These are phyloP conservation scores for Colletotrichum liriopes DNA, from an alignment of 2,329 filamentous ascomycete species.

Conservation along the genomic window DNA sequence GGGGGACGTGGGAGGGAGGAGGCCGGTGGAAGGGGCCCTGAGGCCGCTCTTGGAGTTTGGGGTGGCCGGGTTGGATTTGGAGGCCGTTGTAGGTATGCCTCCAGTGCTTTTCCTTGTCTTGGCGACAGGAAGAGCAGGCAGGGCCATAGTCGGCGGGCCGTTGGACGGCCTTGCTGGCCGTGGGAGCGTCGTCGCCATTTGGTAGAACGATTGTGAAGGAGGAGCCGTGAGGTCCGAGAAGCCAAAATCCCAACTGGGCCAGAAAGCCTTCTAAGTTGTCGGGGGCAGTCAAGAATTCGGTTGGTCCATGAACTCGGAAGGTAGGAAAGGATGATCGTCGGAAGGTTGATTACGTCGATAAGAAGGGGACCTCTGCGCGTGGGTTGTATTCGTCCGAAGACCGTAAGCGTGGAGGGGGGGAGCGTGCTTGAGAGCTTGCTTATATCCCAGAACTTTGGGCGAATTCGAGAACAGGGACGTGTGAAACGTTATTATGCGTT, in stretches of 20 bases:
- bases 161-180: conserved; percentile 77
- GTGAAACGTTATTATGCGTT: conserved; percentile 50
- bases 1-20: conserved; percentile 67
- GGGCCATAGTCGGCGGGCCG: conserved; percentile 79
- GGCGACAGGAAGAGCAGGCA: conserved; percentile 81
- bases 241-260: conserved; percentile 25
- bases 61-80: conserved; percentile 62
- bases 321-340: conserved; percentile 23
- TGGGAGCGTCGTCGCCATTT: conserved; percentile 69
- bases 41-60: conserved; percentile 70
- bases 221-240: conserved; percentile 18
- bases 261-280: conserved; percentile 34
- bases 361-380: conserved; percentile 23
- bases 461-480: conserved; percentile 36
- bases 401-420: conserved; percentile 20
- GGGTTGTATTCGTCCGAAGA: conserved; percentile 39
- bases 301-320: conserved; percentile 51
- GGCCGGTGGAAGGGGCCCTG: conserved; percentile 72
- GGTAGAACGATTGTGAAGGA: conserved; percentile 46
- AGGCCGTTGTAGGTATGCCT: conserved; percentile 60
- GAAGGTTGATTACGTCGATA: conserved; percentile 35
- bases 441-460: conserved; percentile 36
- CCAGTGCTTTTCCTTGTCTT: conserved; percentile 81
- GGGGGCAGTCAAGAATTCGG: conserved; percentile 42
- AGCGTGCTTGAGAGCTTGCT: conserved; percentile 19